Base-by-base conservation (phyloP, 129 eudicot species). In the Pittosporum tobira region DNA sequence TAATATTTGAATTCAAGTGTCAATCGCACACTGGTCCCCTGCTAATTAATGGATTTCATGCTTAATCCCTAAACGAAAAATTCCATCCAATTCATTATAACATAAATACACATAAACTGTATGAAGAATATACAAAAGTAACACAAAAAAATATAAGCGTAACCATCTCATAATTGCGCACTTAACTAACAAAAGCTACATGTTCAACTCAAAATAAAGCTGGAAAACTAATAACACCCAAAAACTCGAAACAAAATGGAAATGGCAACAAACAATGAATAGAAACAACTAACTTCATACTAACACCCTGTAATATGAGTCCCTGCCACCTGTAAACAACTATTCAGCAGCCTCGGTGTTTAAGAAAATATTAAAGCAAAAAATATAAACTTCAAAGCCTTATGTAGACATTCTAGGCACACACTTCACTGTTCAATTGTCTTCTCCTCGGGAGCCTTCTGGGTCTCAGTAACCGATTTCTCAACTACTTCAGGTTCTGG, bases 301-400 rank as follows among this genome's bases (percentile, higher is more conserved):
- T 15, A 57, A 57, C 62, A 31, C 48, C 29, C 62, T 20, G 19
- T 30, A 13, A 14, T 14, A 3, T 37, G 48, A 57, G 45, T 57
- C 15, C 44, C 18, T 27, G 12, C 43, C 31, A 10, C 9, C 13
- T 25, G 58, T 52, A 27, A 25, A 27, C 22, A 19, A 34, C 45
- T 16, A 1, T 47, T 12, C 20, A 47, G 18, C 24, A n/a, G n/a
- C n/a, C n/a, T n/a, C n/a, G n/a, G n/a, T n/a, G n/a, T n/a, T n/a
- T n/a, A n/a, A 44, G 8, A 37, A 59, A 7, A 38, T 42, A 38
- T 20, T 13, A 1, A 23, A 59, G 13, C n/a, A 23, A 10, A 36
- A 23, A 37, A 59, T 45, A 59, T 40, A 22, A 20, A 3, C 48
- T 37, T 37, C 28, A 57, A 30, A 27, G 31, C 31, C 14, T 40